phyloP scores from a whole-genome alignment of 495 filamentous ascomycete genomes.

The Podospora fimiseda region DNA sequence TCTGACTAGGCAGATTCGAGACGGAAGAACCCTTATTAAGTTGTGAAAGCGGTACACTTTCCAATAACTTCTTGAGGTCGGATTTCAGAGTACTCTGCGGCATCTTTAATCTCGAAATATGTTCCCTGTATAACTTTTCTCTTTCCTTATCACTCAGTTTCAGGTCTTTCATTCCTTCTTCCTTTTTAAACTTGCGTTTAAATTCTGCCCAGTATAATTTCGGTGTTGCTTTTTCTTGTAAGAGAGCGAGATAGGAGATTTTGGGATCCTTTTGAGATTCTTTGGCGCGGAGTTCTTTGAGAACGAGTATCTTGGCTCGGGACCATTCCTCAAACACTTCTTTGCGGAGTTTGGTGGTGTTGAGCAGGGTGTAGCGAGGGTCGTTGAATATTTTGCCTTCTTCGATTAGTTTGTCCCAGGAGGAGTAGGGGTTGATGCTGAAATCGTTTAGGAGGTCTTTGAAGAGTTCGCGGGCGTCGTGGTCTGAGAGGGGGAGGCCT shows the following conservation, averaged over 20 bases:
- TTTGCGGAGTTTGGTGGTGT: constrained; percentile 71
- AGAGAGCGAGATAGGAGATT: constrained; percentile 75
- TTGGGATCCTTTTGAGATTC: constrained; percentile 79
- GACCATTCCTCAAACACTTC: constrained; percentile 81
- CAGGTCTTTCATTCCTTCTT: constrained; percentile 69
- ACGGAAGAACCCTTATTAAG: constrained; percentile 62
- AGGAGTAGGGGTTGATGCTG: constrained; percentile 76
- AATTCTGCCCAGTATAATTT: constrained; percentile 98
- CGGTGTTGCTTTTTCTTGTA: constrained; percentile 72
- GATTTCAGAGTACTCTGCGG: constrained; percentile 67
- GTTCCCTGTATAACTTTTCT: constrained; percentile 86
- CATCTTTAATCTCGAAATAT: constrained; percentile 70
- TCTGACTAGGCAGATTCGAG: constrained; percentile 56
- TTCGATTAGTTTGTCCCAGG: constrained; percentile 83
- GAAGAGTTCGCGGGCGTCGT: constrained; percentile 67
- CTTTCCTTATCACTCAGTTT: constrained; percentile 78
- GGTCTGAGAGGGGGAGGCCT: constrained; percentile 58
- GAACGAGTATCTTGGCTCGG: constrained; percentile 58
- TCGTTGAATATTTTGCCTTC: constrained; percentile 81
- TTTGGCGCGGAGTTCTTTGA: constrained; percentile 66
- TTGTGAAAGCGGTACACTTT: constrained; percentile 53
- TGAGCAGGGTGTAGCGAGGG: constrained; percentile 72
- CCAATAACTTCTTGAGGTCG: constrained; percentile 73
- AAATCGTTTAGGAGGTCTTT: constrained; percentile 79
- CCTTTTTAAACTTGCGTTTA: constrained; percentile 79